phyloP scores from a whole-genome alignment of 768 basidiomycete genomes.

The Cystofilobasidium ferigula region DNA sequence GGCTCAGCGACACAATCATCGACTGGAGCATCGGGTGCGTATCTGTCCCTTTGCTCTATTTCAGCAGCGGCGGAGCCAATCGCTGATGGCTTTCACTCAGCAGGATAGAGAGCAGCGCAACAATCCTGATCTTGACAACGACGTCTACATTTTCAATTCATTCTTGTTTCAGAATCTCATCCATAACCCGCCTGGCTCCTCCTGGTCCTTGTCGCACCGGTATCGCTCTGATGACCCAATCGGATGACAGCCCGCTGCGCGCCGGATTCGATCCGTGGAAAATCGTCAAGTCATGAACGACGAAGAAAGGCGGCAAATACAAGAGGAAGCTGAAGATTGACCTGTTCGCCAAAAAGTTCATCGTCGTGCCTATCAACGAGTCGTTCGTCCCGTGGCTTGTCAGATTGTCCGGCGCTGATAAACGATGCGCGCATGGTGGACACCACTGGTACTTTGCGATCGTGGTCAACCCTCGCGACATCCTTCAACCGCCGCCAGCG shows the following conservation, averaged over 20 bases:
- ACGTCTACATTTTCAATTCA: conserved; percentile 85
- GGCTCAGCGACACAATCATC: conserved; percentile 88
- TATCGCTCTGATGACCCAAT: not conserved
- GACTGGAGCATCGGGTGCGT: conserved; percentile 89
- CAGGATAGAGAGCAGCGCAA: not conserved
- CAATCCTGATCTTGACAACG: conserved; percentile 53
- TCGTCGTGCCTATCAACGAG: conserved; percentile 95
- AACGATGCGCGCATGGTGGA: conserved; percentile 41
- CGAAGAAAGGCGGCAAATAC: conserved; percentile 34
- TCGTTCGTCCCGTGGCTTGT: conserved; percentile 47
- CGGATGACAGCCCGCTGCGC: not conserved
- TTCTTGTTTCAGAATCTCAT: conserved; percentile 96
- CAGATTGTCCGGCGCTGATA: not conserved
- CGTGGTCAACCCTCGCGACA: conserved; percentile 66
- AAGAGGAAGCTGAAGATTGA: conserved; percentile 48
- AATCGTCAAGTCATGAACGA: conserved; percentile 86
- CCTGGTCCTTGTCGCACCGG: not conserved
- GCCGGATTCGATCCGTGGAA: conserved; percentile 44
- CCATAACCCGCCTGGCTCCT: conserved; percentile 30
- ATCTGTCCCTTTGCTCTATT: not conserved
- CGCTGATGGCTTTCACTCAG: not conserved
- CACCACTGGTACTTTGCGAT: conserved; percentile 96
- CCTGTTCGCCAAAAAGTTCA: conserved; percentile 79
- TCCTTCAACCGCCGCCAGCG: conserved; percentile 44
- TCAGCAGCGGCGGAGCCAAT: conserved; percentile 19